Evolutionary conservation across 352 stramenopile genomes (phyloP), one percentile per base, ranked within the genome.

Genomic region (Pythium apleroticum): DNA sequence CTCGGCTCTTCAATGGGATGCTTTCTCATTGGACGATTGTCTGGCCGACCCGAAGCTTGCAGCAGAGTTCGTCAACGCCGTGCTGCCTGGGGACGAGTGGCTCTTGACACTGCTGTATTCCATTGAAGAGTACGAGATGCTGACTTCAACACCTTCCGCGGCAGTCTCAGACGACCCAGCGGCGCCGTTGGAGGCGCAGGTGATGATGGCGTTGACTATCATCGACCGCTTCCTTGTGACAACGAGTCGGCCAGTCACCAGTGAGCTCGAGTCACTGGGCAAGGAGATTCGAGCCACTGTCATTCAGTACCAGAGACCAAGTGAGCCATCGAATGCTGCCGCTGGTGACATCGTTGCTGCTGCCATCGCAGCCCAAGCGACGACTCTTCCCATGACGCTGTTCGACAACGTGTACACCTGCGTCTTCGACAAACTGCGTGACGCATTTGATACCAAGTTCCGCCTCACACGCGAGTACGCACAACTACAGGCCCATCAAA

Each of bases 111-210:
- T 81, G 15, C 39, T 80, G 9, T 81, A 78, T 31, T 80, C 73
- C 0, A 74, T 84, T 39, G 68, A 84, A 37, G 76, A 84, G 37
- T 81, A 73, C 39, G 73, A 84, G 31, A 50, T 61, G n/a, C 65
- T 81, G n/a, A 62, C 75, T 4, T 75, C 66, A 1, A 20, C 19
- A 12, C 8, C 31, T 1, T 35, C 45, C 3, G 30, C 57, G 1
- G 46, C 20, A 49, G 2, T 25, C 24, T 7, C 28, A 7, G 45
- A 19, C 11, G 66, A 78, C 0, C 22, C 64, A 1, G 28, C 59
- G 2, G 62, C 65, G 7, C 28, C 53, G 10, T 50, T 76, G 4
- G 59, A 72, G 7, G 57, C 55, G 1, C 73, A 84, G 46, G 52
- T 70, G 43, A 59, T 52, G 8, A 74, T 68, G 62, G 71, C 73